Base-by-base conservation (phyloP, 306 rosid genomes). In the Cicer arietinum region DNA sequence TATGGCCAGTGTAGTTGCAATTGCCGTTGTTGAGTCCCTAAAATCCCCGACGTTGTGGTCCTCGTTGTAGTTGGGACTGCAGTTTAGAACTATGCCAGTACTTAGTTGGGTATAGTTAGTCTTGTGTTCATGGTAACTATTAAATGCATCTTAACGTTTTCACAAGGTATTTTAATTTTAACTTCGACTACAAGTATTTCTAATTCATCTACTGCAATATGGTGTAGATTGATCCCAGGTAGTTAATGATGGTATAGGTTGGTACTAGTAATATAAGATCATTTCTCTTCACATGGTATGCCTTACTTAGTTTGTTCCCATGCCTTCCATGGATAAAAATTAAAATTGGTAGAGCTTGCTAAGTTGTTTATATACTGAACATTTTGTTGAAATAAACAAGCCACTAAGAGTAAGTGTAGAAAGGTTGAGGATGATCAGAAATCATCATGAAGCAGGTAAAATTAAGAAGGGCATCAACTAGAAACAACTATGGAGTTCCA, bases 131-230 rank as follows among this genome's bases (percentile, higher is more conserved):
- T 59, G 69, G 47, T 46, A 67, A 48, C 44, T 10, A 68, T 8
- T 7, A 47, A 68, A 68, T 50, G 57, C 59, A 68, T 66, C 54
- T 66, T 44, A 3, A 66, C 44, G 6, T 68, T 67, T 25, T 47
- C 43, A 68, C 12, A 63, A 25, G 59, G 59, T 65, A 25, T 47
- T 48, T 12, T 68, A 68, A 25, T 22, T 22, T 22, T 22, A 14
- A 14, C 16, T 14, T 14, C 16, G 16, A 14, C 16, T 14, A 6
- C 52, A 20, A 45, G 20, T 47, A 22, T 22, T 67, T 45, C 41
- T 8, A 46, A 46, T 25, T 67, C 41, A 44, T 6, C 57, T 6
- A 67, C 14, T n/a, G 8, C 14, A 44, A 45, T 7, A 22, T 6
- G n/a, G 10, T 48, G 58, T 30, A n/a, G 73, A 30, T 13, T 68